Conservation (phyloP, 805 yeast genomes). For the Kazachstania psychrophila region DNA sequence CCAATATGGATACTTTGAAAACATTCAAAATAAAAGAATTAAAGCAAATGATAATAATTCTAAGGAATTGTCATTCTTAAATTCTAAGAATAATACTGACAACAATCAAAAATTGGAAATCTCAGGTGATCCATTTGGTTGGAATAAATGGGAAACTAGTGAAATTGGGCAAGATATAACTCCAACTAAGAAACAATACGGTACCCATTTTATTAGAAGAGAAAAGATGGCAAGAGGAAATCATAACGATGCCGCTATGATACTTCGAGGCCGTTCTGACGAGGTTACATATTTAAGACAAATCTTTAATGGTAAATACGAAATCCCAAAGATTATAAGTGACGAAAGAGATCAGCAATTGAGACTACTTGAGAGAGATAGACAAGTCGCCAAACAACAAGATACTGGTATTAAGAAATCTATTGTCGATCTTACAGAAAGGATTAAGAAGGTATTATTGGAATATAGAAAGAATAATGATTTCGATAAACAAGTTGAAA, state of each 20-base stretch:
- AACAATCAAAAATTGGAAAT: neutral
- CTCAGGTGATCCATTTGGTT: conserved; percentile 25
- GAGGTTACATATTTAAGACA: conserved; percentile 26
- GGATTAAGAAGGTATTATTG: conserved; percentile 17
- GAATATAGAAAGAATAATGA: conserved; percentile 7
- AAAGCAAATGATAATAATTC: too few relatives aligned
- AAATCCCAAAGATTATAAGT: conserved; percentile 25
- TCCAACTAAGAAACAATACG: conserved; percentile 21
- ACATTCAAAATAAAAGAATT: too few relatives aligned
- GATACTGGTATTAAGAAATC: conserved; percentile 12
- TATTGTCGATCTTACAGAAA: conserved; percentile 22
- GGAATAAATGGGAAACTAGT: conserved; percentile 21
- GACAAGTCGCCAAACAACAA: neutral
- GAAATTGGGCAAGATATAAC: conserved; percentile 20
- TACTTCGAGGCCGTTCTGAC: conserved; percentile 16
- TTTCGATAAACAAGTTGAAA: neutral
- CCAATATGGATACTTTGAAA: too few relatives aligned
- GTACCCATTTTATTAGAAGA: conserved; percentile 29
- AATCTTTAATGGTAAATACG: conserved; percentile 31
- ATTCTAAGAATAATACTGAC: too few relatives aligned
- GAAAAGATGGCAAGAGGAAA: conserved; percentile 5
- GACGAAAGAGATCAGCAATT: conserved; percentile 22
- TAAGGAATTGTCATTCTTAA: too few relatives aligned
- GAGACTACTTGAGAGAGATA: conserved; percentile 17
- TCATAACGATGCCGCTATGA: conserved; percentile 7